Evolutionary conservation across 177 flowering plant species (phyloP), one percentile per base, ranked within the genome.

Genomic region (Vitis hybrid): DNA sequence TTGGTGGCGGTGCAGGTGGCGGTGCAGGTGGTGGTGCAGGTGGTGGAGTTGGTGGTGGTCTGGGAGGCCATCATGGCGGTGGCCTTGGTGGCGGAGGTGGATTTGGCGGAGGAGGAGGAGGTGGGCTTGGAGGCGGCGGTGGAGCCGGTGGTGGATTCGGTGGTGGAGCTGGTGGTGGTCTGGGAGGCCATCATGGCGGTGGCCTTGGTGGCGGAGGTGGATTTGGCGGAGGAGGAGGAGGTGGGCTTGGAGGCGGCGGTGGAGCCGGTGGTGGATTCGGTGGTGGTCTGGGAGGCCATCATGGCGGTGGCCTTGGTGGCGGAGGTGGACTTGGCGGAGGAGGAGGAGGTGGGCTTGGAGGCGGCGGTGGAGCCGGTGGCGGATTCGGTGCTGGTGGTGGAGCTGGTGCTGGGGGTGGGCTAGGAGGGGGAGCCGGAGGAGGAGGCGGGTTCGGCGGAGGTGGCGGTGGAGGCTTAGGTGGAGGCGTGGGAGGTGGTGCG

Each of bases 11-110:
- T 7, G 69, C 64, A 2, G 74, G 74, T 11, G 68, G 62, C 2
- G 74, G 74, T 10, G 21, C 21, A 19, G 21, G 21, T 19, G 21
- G 21, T 19, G 21, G 21, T 19, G 19, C 19, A 19, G n/a, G 60
- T 13, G 73, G 73, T 2, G 61, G 61, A 1, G 56, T 0, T 3
- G 74, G 68, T 49, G 46, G 3, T 19, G 71, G 71, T 12, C 19
- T 30, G 13, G 74, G 74, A 1, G 46, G 1, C 15, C 68, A 68
- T 2, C 68, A 64, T 16, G 74, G 74, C 3, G 56, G 12, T 4
- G 74, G 74, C 48, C 64, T 49, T 9, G 74, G 74, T 10, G 74
- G 74, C 49, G 64, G 57, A n/a, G 74, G 74, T 30, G 74, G 74
- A 1, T 1, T 15, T 10, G 74, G 74, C 49, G 64, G 57, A n/a